Evolutionary conservation across 257 asterid genomes (phyloP), one percentile per base, ranked within the genome.

Genomic region (Misopates orontium): DNA sequence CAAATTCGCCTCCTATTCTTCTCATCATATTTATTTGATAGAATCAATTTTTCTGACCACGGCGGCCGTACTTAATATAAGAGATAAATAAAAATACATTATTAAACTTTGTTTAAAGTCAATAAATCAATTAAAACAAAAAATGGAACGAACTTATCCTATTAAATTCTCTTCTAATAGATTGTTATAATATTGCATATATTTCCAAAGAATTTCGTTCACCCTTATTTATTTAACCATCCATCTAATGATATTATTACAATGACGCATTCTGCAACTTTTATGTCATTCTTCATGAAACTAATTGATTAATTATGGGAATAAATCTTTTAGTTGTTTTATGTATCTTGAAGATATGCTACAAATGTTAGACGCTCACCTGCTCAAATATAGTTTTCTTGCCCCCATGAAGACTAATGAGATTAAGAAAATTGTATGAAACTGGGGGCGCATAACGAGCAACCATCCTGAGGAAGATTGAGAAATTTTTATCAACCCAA

Each of bases 371-470:
- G 71, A 77, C 70, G 60, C 73, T 83, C 79, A 90, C 97, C 97
- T 78, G 69, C 87, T 94, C 97, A 82, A 94, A 94, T 51, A 85
- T 77, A 56, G 99, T 90, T 77, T 62, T 76, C 84, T 86, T 83
- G 75, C 77, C 75, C 66, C 75, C 80, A 41, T 84, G 88, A 56
- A 94, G 93, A 80, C 79, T 88, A 68, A 94, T 94, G 82, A 94
- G 99, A 78, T 94, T 90, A 57, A 94, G 96, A 78, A 94, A 94
- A 86, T 94, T 94, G 78, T 86, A 94, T 1, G 99, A 94, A 81
- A 94, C 84, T 52, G 99, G 95, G 71, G 99, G 99, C 8, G 97
- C 99, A 75, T 94, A 94, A 50, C 99, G 94, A 75, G 97, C 99
- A 78, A 94, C 91, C 97, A 90, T 86, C 89, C 99, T 94, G 95